phyloP scores from a whole-genome alignment of 2,329 filamentous ascomycete genomes.

The Tolypocladium inflatum region DNA sequence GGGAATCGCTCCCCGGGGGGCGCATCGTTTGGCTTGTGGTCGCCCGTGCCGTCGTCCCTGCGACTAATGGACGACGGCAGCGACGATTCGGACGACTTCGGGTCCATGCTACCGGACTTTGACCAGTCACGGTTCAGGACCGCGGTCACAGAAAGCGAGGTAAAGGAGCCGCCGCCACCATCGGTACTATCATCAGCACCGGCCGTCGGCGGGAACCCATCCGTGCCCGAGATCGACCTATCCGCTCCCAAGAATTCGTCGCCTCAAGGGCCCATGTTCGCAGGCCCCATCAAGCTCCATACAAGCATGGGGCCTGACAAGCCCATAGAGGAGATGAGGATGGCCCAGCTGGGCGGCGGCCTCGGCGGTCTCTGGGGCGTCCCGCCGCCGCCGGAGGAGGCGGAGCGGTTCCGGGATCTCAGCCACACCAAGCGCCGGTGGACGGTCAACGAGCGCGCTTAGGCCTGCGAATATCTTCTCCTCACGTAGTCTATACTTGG shows the following conservation, averaged over 20 bases:
- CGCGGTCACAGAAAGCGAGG: background rate
- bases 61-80: conserved; percentile 36
- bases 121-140: conserved; percentile 25
- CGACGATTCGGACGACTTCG: conserved; percentile 39
- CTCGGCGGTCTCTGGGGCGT: conserved; percentile 35
- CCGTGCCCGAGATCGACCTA: background rate
- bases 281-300: conserved; percentile 25
- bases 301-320: conserved; percentile 21
- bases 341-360: conserved; percentile 26
- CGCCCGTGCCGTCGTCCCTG: conserved; percentile 26
- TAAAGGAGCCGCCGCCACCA: background rate
- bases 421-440: conserved; percentile 42
- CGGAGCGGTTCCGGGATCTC: conserved; percentile 35
- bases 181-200: background rate
- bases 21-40: conserved; percentile 20
- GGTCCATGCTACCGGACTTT: conserved; percentile 43
- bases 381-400: conserved; percentile 32
- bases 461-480: background rate
- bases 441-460: conserved; percentile 41
- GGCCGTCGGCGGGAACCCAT: conserved; percentile 6
- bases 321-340: conserved; percentile 18
- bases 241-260: conserved; percentile 9
- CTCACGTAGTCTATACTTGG: background rate
- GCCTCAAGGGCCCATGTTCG: conserved; percentile 17
- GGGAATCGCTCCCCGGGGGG: conserved; percentile 11